Percentiles rank a stretch among this genome's conserved stretches.
Conservation (phyloP, 2,329 filamentous ascomycete species). For the Scedosporium boydii region DNA sequence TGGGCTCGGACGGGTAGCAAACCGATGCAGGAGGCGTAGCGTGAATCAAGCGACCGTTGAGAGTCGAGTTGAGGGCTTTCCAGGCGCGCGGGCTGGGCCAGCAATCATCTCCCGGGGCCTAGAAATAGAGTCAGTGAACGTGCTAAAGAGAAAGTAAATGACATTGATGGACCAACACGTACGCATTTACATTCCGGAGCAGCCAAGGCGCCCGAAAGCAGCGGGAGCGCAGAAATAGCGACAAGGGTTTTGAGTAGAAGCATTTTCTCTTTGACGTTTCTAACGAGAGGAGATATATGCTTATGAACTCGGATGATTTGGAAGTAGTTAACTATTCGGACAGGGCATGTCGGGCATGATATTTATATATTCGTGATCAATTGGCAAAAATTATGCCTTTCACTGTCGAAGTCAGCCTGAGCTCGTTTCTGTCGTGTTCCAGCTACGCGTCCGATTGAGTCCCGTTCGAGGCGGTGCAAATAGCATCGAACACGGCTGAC, state of each 20-base stretch:
- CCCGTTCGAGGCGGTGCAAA: too few species aligned
- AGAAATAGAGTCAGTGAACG: not conserved
- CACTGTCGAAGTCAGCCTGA: too few species aligned
- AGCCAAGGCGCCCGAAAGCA: not conserved
- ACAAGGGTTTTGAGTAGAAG: not conserved
- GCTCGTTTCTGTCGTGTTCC: too few species aligned
- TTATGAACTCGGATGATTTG: too few species aligned
- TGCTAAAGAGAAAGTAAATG: not conserved
- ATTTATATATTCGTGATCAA: too few species aligned
- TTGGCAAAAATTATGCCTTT: too few species aligned
- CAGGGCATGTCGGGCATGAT: too few species aligned
- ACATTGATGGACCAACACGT: not conserved
- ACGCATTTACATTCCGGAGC: not conserved
- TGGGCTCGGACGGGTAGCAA: constrained; percentile 32
- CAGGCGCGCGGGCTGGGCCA: constrained; percentile 37
- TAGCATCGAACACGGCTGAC: too few species aligned
- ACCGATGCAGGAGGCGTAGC: constrained; percentile 37
- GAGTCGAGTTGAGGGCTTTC: constrained; percentile 35
- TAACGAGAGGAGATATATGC: too few species aligned
- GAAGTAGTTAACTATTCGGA: too few species aligned
- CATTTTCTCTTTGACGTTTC: not conserved
- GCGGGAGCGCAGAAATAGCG: not conserved
- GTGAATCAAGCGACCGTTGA: constrained; percentile 36
- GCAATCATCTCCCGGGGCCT: constrained; percentile 21
- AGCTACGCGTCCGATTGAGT: too few species aligned